phyloP scores from a whole-genome alignment of 306 rosid species.

The Pyrus pyrifolia region DNA sequence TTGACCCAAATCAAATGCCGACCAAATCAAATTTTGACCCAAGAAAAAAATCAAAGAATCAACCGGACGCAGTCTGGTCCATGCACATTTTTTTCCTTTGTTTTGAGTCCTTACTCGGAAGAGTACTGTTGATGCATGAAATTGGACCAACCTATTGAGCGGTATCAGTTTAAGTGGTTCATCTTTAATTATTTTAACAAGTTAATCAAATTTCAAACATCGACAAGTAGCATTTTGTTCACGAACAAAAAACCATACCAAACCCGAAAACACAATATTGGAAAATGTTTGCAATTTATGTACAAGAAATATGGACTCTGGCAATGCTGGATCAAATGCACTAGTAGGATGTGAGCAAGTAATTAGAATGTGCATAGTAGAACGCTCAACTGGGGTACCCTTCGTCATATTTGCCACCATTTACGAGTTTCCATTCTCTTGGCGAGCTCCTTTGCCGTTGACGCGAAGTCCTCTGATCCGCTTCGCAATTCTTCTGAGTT shows the following conservation, averaged over 20 bases:
- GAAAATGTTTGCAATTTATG: not conserved
- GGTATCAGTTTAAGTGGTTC: not conserved
- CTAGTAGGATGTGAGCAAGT: not conserved
- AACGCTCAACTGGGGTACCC: not conserved
- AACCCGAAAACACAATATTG: not conserved
- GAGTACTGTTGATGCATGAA: not conserved
- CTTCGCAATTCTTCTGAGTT: conserved; percentile 57
- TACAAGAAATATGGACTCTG: not conserved
- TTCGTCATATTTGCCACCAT: conserved; percentile 79
- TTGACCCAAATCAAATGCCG: not conserved
- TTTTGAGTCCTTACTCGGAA: not conserved
- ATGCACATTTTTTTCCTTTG: not conserved
- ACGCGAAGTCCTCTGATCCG: conserved; percentile 80
- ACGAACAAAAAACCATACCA: not conserved
- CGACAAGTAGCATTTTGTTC: not conserved
- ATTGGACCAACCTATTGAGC: not conserved
- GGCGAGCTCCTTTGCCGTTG: conserved; percentile 69
- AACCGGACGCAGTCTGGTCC: not conserved
- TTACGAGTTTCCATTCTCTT: conserved; percentile 80
- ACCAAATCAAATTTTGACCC: not conserved
- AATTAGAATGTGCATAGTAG: not conserved
- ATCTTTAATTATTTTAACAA: too few relatives aligned
- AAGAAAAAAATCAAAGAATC: not conserved
- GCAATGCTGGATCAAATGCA: not conserved
- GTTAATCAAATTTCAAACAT: too few relatives aligned